Evolutionary conservation across 805 yeast genomes (phyloP), one percentile per base, ranked within the genome.

Genomic region (Yamadazyma takamatsuzukensis): DNA sequence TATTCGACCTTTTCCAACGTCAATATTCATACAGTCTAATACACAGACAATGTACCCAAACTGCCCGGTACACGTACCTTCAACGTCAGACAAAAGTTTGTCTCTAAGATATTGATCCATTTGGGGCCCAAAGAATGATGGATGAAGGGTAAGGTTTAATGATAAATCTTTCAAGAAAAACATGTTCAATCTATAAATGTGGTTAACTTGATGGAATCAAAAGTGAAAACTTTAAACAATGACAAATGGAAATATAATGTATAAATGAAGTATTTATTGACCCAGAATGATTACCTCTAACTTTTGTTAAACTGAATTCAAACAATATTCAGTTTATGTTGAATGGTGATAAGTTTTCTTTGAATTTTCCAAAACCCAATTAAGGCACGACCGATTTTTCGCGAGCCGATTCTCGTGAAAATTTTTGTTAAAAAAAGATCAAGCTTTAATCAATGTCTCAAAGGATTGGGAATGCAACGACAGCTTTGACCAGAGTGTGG

Each of bases 11-110:
- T 87, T 82, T 29, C 96, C 98, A 21, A 93, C 94, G 53, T 93
- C 97, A 37, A 93, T 87, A 45, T 81, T 76, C 83, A 86, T 87
- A 45, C 94, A 86, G 54, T 93, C 97, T 54, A 93, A 70, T 27
- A 93, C 98, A 62, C 97, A 90, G 37, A 93, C 81, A 45, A 93
- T 93, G 59, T 93, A 93, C 10, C 98, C 98, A 67, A 93, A 93
- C 60, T 93, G 96, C 49, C 98, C 98, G 0, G 97, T 89, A 64
- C 97, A 93, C 1, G 97, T 88, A 16, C 98, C 98, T 64, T 93
- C 98, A 26, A 93, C 98, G 55, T 93, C 98, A 44, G 86, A 88
- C 38, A 93, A 72, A 41, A 93, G 72, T 59, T 90, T 89, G 53
- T 88, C 85, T 54, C 94, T 79, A 47, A 93, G 70, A 53, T 80